phyloP scores from a whole-genome alignment of 192 early-diverging fungal species.

The Diversispora eburnea region DNA sequence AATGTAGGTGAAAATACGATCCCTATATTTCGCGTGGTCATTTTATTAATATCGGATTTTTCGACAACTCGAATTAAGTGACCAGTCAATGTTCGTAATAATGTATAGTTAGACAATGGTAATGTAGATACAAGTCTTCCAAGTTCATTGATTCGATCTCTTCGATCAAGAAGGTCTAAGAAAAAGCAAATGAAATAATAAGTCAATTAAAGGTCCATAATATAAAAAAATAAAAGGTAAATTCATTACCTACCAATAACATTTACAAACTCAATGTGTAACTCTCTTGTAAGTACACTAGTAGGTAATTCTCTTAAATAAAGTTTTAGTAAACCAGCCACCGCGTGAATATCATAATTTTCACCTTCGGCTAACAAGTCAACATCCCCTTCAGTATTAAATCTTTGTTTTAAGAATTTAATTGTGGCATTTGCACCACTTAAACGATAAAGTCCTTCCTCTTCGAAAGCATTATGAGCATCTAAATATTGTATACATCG shows the following conservation, averaged over 20 bases:
- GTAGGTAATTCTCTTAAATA: conserved; percentile 86
- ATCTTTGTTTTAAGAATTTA: conserved; percentile 71
- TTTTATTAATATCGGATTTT: conserved; percentile 79
- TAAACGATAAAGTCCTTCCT: conserved; percentile 95
- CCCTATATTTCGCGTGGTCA: conserved; percentile 93
- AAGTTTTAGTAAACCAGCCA: conserved; percentile 88
- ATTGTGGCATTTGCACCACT: conserved; percentile 76
- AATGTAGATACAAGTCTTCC: conserved; percentile 71
- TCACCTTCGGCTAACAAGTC: conserved; percentile 57
- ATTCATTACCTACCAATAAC: conserved; percentile 58
- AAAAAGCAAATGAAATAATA: not conserved
- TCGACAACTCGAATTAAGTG: conserved; percentile 91
- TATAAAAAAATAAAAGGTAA: too few relatives aligned
- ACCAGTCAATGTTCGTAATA: conserved; percentile 79
- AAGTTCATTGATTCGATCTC: conserved; percentile 79
- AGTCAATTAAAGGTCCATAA: too few relatives aligned
- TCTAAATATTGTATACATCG: conserved; percentile 96
- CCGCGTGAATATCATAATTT: conserved; percentile 89
- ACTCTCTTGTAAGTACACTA: conserved; percentile 84
- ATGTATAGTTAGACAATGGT: conserved; percentile 87
- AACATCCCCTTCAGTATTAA: conserved; percentile 80
- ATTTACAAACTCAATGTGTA: conserved; percentile 79
- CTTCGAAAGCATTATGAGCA: conserved; percentile 78
- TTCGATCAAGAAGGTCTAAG: conserved; percentile 72
- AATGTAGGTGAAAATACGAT: conserved; percentile 96